Percentiles rank a stretch among this genome's conserved stretches.
Evolutionary conservation across 345 rosid species (phyloP).

Genomic region (Pistacia atlantica): DNA sequence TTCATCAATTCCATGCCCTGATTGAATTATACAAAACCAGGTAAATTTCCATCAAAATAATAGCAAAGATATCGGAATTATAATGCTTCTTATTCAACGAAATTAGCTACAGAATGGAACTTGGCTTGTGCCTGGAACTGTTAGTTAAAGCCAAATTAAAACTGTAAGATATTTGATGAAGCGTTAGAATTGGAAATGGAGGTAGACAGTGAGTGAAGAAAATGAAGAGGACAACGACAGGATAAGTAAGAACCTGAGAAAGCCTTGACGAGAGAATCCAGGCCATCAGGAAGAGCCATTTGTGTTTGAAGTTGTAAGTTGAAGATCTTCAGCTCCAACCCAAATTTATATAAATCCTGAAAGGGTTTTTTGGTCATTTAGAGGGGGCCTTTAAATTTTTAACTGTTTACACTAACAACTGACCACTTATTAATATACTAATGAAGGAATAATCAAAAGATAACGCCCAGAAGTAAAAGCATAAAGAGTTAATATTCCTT

Average conservation of each 20-base stretch:
- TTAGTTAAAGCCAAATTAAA: not conserved
- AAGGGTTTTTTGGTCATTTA: slow-evolving; percentile 48
- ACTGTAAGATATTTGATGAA: not conserved
- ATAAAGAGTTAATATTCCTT: not conserved
- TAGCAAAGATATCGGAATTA: not conserved
- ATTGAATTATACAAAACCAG: not conserved
- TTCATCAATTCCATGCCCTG: slow-evolving; percentile 93
- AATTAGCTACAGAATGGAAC: not conserved
- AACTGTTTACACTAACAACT: not conserved
- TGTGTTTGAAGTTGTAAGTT: not conserved
- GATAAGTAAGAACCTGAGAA: slow-evolving; percentile 56
- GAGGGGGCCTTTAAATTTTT: not conserved
- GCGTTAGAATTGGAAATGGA: not conserved
- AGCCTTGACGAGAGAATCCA: slow-evolving; percentile 58
- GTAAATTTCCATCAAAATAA: not conserved
- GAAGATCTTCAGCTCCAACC: not conserved
- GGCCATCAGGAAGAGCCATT: slow-evolving; percentile 48
- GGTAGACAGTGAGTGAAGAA: not conserved
- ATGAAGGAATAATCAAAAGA: too few species aligned
- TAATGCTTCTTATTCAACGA: not conserved
- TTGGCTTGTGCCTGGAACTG: not conserved
- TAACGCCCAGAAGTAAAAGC: not conserved
- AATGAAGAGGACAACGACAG: not conserved
- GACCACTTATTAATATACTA: too few species aligned
- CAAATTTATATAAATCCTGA: slow-evolving; percentile 27